Evolutionary conservation across 257 asterid genomes (phyloP).

Genomic region (Solanum tacnaense): DNA sequence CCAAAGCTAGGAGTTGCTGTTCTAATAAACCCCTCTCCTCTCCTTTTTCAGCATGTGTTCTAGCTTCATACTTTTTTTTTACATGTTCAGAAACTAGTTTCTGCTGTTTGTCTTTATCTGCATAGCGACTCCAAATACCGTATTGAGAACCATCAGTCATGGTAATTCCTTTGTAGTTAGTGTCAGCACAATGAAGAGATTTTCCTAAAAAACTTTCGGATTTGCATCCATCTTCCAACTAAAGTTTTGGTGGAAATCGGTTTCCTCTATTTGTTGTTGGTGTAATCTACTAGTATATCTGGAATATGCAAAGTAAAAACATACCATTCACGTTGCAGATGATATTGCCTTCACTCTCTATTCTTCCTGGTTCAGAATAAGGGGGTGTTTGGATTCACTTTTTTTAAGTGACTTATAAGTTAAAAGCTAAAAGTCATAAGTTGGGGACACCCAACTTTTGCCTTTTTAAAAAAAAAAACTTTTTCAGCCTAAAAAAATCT

Average conservation of each 20-base stretch:
- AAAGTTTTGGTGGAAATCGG: not conserved
- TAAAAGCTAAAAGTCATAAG: not conserved
- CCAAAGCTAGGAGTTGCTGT: not conserved
- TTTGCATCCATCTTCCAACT: not conserved
- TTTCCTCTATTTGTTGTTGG: not conserved
- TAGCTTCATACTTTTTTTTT: not conserved
- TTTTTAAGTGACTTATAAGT: not conserved
- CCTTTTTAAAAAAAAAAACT: not conserved
- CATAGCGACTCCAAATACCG: not conserved
- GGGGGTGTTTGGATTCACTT: not conserved
- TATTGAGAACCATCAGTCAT: not conserved
- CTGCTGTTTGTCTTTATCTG: not conserved
- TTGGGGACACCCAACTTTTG: not conserved
- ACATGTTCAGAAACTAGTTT: not conserved
- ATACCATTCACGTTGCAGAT: not conserved
- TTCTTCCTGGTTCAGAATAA: not conserved
- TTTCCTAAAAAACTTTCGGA: not conserved
- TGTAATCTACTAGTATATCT: not conserved
- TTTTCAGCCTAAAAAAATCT: not conserved
- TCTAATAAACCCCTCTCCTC: not conserved
- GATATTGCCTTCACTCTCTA: not conserved
- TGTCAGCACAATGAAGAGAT: not conserved
- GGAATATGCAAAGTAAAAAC: not conserved
- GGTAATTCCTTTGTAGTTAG: not conserved
- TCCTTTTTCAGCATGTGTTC: not conserved